Percentiles rank a stretch among this genome's conserved stretches.
Conservation (phyloP, 2,329 filamentous ascomycete genomes). For the Alternaria brassicicola region DNA sequence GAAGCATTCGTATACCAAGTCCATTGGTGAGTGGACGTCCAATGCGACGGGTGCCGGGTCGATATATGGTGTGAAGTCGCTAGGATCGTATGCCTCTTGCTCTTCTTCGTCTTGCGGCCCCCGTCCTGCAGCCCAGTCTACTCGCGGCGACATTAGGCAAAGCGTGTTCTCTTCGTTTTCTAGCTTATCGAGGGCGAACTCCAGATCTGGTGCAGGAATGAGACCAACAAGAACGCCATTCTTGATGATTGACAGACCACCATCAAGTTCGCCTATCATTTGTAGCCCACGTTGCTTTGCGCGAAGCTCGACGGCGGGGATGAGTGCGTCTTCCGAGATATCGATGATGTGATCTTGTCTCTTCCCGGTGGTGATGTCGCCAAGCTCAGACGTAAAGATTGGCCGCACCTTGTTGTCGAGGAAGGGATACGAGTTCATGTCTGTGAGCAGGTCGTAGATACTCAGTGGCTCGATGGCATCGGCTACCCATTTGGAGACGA, state of each 20-base stretch:
- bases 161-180: slow-evolving; percentile 73
- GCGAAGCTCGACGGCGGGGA: slow-evolving; percentile 77
- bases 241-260: slow-evolving; percentile 84
- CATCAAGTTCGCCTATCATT: slow-evolving; percentile 85
- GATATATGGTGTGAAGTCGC: slow-evolving; percentile 89
- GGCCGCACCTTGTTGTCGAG: slow-evolving; percentile 96
- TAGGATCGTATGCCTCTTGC: slow-evolving; percentile 62
- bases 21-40: slow-evolving; percentile 88
- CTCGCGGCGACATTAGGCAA: slow-evolving; percentile 79
- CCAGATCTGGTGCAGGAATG: slow-evolving; percentile 91
- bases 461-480: slow-evolving; percentile 93
- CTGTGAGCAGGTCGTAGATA: slow-evolving; percentile 93
- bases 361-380: slow-evolving; percentile 80
- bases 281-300: slow-evolving; percentile 82
- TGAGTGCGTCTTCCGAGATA: slow-evolving; percentile 79
- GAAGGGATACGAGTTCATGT: slow-evolving; percentile 97
- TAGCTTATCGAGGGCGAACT: slow-evolving; percentile 87
- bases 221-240: slow-evolving; percentile 82
- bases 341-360: slow-evolving; percentile 83
- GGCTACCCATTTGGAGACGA: slow-evolving; percentile 98
- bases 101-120: slow-evolving; percentile 61
- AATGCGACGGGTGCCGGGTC: slow-evolving; percentile 88
- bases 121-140: slow-evolving; percentile 52
- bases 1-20: slow-evolving; percentile 95
- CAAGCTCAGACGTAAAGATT: slow-evolving; percentile 84